Base-by-base conservation (phyloP, 2,329 filamentous ascomycete genomes). In the Xylogone sp. region DNA sequence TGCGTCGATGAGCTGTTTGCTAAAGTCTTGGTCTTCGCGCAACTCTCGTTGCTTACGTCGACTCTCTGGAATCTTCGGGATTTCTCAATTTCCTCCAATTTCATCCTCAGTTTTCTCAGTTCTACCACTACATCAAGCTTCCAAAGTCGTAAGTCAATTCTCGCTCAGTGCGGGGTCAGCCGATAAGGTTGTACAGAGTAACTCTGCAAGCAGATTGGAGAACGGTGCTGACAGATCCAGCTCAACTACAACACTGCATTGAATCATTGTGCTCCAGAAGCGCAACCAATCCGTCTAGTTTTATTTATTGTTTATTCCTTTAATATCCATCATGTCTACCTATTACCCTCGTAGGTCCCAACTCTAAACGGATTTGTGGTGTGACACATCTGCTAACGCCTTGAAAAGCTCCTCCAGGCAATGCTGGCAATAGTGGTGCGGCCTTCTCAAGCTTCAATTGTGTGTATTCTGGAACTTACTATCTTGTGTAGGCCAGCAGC, bases 341-440 rank as follows among this genome's bases (percentile, higher is more conserved):
- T 65, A 65, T 45, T 67, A 67, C 59, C 65, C 65, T 61, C 65
- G 65, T 68, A 54, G 57, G 65, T 62, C 24, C 48, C 43, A 21
- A n/a, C 27, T 21, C 8, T 16, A 9, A 7, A 39, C n/a, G n/a
- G 13, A 16, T 16, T 39, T 16, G 8, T 9, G 6, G 34, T 18
- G 5, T 16, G n/a, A 42, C 45, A 27, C 21, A n/a, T 22, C 34
- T 53, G 47, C 56, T 65, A 56, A 63, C 45, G 50, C 42, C 48
- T 19, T n/a, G 21, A 45, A 42, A 27, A 67, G 64, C 64, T 59
- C 62, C 64, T 53, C 63, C 62, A 24, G 59, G 57, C 24, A 50
- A 49, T 50, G n/a, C 10, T 31, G 59, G 56, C 19, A 60, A 58
- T 50, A 57, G 57, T 49, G 55, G 62, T 62, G 57, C 52, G 45